phyloP scores from a whole-genome alignment of 2,329 filamentous ascomycete species.

The Epichloe festucae region DNA sequence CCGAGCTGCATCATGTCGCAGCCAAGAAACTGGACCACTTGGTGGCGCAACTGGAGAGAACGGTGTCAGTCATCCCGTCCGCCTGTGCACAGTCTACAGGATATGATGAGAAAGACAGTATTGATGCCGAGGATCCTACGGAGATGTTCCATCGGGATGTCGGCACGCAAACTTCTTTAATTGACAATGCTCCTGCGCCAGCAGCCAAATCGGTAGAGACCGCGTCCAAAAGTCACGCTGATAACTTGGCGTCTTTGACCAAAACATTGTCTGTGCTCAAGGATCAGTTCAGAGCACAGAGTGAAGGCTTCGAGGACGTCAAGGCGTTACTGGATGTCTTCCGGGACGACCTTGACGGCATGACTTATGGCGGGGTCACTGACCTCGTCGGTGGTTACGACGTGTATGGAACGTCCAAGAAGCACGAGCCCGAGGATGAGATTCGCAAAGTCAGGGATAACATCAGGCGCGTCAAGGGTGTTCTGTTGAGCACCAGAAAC shows the following conservation, averaged over 20 bases:
- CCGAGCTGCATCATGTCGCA: constrained; percentile 38
- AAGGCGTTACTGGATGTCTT: constrained; percentile 44
- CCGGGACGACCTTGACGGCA: constrained; percentile 50
- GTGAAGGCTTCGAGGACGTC: constrained; percentile 36
- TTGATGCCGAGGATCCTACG: constrained; percentile 49
- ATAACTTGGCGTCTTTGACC: constrained; percentile 29
- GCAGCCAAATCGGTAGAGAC: constrained; percentile 12
- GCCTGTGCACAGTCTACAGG: constrained; percentile 6
- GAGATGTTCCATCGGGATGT: constrained; percentile 74
- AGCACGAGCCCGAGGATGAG: constrained; percentile 51
- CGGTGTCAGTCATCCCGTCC: constrained; percentile 48
- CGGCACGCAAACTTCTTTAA: constrained; percentile 58
- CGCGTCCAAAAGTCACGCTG: constrained; percentile 25
- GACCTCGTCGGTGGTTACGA: constrained; percentile 27
- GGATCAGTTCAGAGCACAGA: constrained; percentile 30
- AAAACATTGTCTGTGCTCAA: constrained; percentile 29
- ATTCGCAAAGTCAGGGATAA: constrained; percentile 60
- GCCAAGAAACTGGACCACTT: constrained; percentile 31
- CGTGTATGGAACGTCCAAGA: constrained; percentile 30
- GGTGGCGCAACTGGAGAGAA: constrained; percentile 37
- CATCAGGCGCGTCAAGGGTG: constrained; percentile 68
- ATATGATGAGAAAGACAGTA: constrained; percentile 20
- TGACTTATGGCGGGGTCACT: constrained; percentile 33
- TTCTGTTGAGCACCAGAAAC: constrained; percentile 60
- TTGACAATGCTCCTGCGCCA: constrained; percentile 7